phyloP scores from a whole-genome alignment of 495 filamentous ascomycete species.

The Rusavskia elegans region DNA sequence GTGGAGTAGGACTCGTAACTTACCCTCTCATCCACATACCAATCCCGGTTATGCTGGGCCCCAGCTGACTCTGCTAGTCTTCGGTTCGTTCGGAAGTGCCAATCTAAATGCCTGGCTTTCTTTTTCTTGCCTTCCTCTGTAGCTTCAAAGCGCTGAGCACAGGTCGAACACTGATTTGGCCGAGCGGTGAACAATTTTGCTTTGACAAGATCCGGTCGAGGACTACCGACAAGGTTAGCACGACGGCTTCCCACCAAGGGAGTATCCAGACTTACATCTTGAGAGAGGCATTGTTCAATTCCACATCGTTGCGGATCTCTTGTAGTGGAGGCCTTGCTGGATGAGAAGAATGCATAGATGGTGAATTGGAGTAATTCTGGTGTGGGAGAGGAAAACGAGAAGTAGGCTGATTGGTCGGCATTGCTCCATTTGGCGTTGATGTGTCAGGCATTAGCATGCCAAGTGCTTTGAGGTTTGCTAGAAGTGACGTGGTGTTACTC shows the following conservation, averaged over 20 bases:
- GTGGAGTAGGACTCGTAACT: conserved; percentile 17
- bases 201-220: conserved; percentile 53
- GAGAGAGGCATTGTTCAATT: conserved; percentile 55
- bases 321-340: conserved; percentile 3
- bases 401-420: conserved; percentile 18
- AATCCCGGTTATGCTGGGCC: conserved; percentile 73
- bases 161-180: conserved; percentile 76
- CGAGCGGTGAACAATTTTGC: conserved; percentile 58
- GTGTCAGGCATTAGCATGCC: conserved; percentile 29
- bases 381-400: conserved; percentile 16
- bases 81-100: conserved; percentile 92
- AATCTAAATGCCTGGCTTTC: conserved; percentile 91
- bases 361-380: conserved; percentile 7
- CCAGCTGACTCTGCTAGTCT: conserved; percentile 68
- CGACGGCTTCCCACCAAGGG: not conserved
- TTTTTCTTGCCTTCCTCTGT: conserved; percentile 63
- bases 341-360: conserved; percentile 10
- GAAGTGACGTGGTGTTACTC: conserved; percentile 24
- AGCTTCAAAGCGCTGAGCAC: conserved; percentile 68
- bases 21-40: conserved; percentile 86
- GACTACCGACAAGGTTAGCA: conserved; percentile 30
- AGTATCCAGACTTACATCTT: conserved; percentile 48
- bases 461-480: conserved; percentile 29
- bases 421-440: conserved; percentile 6
- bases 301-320: conserved; percentile 35